Base-by-base conservation (phyloP, 2,329 filamentous ascomycete species). In the Fusarium chlamydosporum region DNA sequence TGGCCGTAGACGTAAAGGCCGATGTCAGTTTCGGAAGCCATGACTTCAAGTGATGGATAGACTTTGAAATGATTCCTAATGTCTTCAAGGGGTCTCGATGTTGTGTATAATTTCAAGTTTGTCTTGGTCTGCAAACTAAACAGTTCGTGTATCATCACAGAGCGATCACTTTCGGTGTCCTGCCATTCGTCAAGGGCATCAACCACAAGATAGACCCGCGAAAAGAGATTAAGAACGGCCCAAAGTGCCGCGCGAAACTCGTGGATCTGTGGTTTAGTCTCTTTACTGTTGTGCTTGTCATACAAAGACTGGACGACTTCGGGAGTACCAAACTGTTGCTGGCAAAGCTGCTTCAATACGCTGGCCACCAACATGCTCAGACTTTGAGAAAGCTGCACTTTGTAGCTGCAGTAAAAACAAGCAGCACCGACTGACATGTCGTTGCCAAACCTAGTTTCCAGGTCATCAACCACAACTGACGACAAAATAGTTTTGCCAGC, bases 21-120 rank as follows among this genome's bases (percentile, higher is more conserved):
- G 9, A 60, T 34, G 35, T 60, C 51, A 3, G 27, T 10, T 9
- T 35, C n/a, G 35, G 9, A 29, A 3, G 56, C 56, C 8, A 27
- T 34, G 4, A 60, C 55, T n/a, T 48, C 23, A 3, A 47, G n/a
- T 3, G 26, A 27, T 5, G 23, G 13, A 7, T 16, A 13, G 8
- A 16, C 18, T 7, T 45, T 12, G 2, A 55, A 55, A 34, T 33
- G 37, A 9, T 40, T 27, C 11, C 10, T 27, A 9, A 59, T 59
- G 4, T 45, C 48, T 5, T 48, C 38, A 15, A 54, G 27, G 6
- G 35, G 26, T 7, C 56, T 29, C 6, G 56, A 58, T 15, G 56
- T 58, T n/a, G 50, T n/a, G 4, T 54, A 43, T 7, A 58, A n/a
- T 12, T 54, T 58, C 12, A 26, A n/a, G 5, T 6, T 18, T 3